phyloP scores from a whole-genome alignment of 1,284 basidiomycete genomes.

The Ceratobasidium sp. region DNA sequence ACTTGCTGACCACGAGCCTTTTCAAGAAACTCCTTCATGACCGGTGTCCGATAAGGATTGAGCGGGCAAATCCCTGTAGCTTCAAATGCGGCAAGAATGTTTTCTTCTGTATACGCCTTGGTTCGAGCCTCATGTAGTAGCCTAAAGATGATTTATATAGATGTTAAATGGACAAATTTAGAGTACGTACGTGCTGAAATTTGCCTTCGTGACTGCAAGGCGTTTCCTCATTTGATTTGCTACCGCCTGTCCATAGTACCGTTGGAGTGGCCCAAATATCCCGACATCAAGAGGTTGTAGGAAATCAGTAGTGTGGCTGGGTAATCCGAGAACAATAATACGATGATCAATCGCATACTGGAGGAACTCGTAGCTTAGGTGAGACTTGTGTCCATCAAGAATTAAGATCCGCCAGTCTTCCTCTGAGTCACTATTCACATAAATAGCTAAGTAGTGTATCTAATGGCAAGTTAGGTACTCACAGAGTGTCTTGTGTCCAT shows the following conservation, averaged over 20 bases:
- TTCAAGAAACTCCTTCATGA: conserved; percentile 18
- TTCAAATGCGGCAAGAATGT: conserved; percentile 53
- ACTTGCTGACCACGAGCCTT: conserved; percentile 11
- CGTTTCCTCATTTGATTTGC: conserved; percentile 4
- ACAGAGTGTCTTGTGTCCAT: conserved; percentile 51
- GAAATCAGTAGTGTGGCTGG: conserved; percentile 61
- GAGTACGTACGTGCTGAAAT: conserved; percentile 48
- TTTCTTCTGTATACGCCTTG: conserved; percentile 52
- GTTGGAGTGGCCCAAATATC: conserved; percentile 57
- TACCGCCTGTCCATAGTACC: conserved; percentile 31
- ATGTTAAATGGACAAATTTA: neutral
- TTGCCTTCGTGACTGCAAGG: conserved; percentile 48
- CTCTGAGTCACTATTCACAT: neutral
- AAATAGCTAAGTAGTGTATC: neutral
- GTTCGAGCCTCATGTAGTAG: conserved; percentile 54
- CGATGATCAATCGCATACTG: conserved; percentile 54
- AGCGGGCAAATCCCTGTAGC: conserved; percentile 55
- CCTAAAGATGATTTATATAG: conserved; percentile 37
- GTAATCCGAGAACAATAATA: conserved; percentile 59
- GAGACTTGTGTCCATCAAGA: conserved; percentile 44
- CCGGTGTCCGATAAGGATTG: conserved; percentile 45
- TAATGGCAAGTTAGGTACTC: neutral
- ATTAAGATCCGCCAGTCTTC: conserved; percentile 35
- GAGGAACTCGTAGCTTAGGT: conserved; percentile 49
- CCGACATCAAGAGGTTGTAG: conserved; percentile 63